Evolutionary conservation across 1,139 yeast species (phyloP), one percentile per base, ranked within the genome.

Genomic region (Yarrowia galli): DNA sequence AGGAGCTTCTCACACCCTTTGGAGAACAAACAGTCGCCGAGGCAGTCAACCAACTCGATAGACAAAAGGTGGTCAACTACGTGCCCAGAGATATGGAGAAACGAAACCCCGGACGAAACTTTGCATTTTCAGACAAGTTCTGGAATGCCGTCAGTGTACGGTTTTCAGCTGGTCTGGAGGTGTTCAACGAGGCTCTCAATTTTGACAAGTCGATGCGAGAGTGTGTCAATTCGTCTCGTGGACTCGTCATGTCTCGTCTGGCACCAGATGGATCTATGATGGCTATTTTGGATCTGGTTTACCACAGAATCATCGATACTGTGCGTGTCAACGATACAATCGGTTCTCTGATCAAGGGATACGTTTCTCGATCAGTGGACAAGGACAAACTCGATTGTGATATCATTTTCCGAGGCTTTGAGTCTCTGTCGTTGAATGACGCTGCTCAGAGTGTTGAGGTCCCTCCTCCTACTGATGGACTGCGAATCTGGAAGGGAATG

Each of bases 401-500:
- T 72, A 83, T 89, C 32, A 72, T 75, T 1, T 67, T 76, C 23
- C 69, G 74, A 23, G 71, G 73, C 18, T 68, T 67, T 12, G 67
- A 53, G n/a, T n/a, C 43, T 20, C 40, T 36, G 51, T 23, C 40
- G 7, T 22, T 46, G 42, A 48, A 68, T 46, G 20, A 67, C 28
- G 15, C 53, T 43, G 32, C 61, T 32, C 12, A 65, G 45, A 20
- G 25, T 20, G 43, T 22, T 2, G 22, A 28, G 12, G 23, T 56
- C 4, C n/a, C 60, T 38, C 35, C 51, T 28, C 68, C 65, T 18
- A 35, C 36, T 3, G 65, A 48, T 10, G 56, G 51, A 69, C 84
- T 89, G 0, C 85, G 85, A 65, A 77, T 90, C 13, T 92, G 97
- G 97, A 80, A 90, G 12, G 90, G 88, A 72, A 77, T 88, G 42